Base-by-base conservation (phyloP, 805 yeast genomes). In the Yamadazyma tumulicola region DNA sequence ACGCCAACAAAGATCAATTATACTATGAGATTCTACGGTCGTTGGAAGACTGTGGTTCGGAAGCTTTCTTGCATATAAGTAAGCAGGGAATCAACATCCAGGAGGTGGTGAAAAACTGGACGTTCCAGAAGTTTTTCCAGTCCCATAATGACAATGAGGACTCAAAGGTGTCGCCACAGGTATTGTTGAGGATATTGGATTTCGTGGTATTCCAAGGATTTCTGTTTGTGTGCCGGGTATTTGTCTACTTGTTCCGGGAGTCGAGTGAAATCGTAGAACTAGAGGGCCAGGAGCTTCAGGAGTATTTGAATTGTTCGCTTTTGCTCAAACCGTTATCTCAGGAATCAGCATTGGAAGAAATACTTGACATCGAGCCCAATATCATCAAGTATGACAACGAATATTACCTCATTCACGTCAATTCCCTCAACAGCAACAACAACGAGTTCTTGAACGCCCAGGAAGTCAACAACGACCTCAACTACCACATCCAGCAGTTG, bases 131-230 rank as follows among this genome's bases (percentile, higher is more conserved):
- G 5, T 26, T 34, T 14, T 30, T 34, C 23, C 18, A 22, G 11
- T 11, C 10, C 18, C 13, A 19, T 30, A 3, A 33, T 37, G 22
- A 31, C 41, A 19, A 45, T 29, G 29, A 10, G 6, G 14, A 17
- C 3, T 8, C 8, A 7, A 12, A 24, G 14, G 23, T 20, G 23
- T 11, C 23, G 11, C 14, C 27, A 6, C 8, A 24, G 14, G n/a
- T 22, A 3, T n/a, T 14, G 3, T n/a, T 19, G 5, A 21, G 31
- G 8, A 35, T 62, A 4, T 39, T 65, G 19, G 73, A 67, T 38
- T 54, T 64, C 24, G 45, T 66, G 9, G 51, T 66, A 19, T 52
- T 67, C 32, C 69, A 67, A 44, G 73, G 73, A 5, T 54, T 59
- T 34, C 65, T 60, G 37, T 58, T 56, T 37, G 37, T 67, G 6